A percentile compares a stretch with the other conserved stretches of the same genome.
Evolutionary conservation across 2,329 filamentous ascomycete species (phyloP).

Genomic region (Huntiella bhutanensis): DNA sequence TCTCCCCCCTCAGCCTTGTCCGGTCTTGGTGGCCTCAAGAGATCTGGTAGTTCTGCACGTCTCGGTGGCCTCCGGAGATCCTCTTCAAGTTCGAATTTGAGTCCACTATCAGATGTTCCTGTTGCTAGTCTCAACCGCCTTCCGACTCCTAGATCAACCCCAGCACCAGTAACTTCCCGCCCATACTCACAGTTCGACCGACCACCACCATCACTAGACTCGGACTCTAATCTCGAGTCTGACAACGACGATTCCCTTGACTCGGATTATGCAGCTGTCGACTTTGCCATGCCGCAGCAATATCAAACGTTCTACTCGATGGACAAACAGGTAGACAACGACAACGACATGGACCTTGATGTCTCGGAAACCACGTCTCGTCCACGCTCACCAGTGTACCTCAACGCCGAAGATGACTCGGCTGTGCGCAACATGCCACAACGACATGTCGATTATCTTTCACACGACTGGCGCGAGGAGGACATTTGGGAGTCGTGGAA

Average conservation of each 20-base stretch:
- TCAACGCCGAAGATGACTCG: slow-evolving; percentile 54
- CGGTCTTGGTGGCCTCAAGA: slow-evolving; percentile 7
- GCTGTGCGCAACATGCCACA: slow-evolving; percentile 57
- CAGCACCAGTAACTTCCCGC: not conserved
- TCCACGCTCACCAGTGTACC: slow-evolving; percentile 31
- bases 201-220: slow-evolving; percentile 17
- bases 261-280: slow-evolving; percentile 22
- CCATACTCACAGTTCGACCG: not conserved
- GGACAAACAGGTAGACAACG: slow-evolving; percentile 32
- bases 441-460: slow-evolving; percentile 85
- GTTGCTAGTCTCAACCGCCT: slow-evolving; percentile 1
- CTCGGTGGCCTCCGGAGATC: slow-evolving; percentile 4
- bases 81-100: slow-evolving; percentile 5
- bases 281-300: slow-evolving; percentile 29
- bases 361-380: slow-evolving; percentile 31
- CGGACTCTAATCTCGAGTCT: slow-evolving; percentile 34
- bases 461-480: slow-evolving; percentile 83
- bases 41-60: slow-evolving; percentile 5
- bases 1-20: slow-evolving; percentile 14
- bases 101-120: too few species aligned
- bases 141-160: not conserved
- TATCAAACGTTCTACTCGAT: slow-evolving; percentile 26
- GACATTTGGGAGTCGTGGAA: slow-evolving; percentile 97
- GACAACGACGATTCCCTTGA: slow-evolving; percentile 29
- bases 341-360: slow-evolving; percentile 27